Base-by-base conservation (phyloP, 345 rosid genomes). In the Salix exigua region DNA sequence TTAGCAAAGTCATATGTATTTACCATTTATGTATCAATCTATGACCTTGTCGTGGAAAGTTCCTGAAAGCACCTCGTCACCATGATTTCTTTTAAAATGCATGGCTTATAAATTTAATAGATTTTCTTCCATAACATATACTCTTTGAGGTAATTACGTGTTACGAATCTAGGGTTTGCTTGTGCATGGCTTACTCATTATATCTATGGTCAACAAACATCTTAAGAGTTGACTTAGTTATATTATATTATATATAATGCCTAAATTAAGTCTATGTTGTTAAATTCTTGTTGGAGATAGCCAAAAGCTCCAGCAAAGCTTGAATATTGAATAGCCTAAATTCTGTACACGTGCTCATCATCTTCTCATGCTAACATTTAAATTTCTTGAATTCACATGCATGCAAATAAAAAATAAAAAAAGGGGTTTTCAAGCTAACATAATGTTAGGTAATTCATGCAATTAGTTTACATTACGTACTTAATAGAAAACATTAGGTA, bases 291-390 rank as follows among this genome's bases (percentile, higher is more conserved):
- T 80, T 87, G 87, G 79, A 77, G 82, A 78, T 83, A 82, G 76
- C 75, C 72, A 76, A 30, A 40, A 79, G 53, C 68, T 67, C 79
- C 88, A 88, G 81, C 91, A 85, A 89, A 85, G 88, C 82, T 89
- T 88, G 92, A 88, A 83, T 80, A 33, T 33, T 33, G 35, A 33
- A 33, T 33, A 33, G 35, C 35, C 35, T 4, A 33, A 5, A 33
- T 5, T 33, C 37, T 33, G 75, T 17, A 21, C 28, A 13, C 70
- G 30, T 33, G 19, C 37, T 33, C 37, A 31, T 37, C 21, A 62
- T 50, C 55, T 38, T 38, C 46, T 68, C 28, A 31, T 55, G 55
- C 67, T 25, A 53, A 30, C 62, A 50, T 11, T n/a, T 11, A 64
- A 17, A 11, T 0, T 48, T 74, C 30, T 13, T 8, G 30, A 11